These are phyloP conservation scores for Mycena kentingensis DNA, from an alignment of 768 basidiomycete species.

Conservation along the genomic window DNA sequence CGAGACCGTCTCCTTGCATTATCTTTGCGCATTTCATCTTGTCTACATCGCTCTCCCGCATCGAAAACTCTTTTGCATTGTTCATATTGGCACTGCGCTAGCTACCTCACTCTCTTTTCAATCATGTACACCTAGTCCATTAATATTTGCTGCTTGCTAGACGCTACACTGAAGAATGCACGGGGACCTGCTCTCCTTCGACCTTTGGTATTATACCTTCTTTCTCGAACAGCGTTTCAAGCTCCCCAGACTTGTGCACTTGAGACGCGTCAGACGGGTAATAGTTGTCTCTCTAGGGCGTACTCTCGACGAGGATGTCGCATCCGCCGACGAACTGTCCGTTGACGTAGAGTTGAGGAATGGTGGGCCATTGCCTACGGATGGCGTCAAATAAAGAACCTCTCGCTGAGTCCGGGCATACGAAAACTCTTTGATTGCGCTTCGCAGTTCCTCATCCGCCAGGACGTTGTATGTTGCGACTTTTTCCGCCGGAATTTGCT, in stretches of 20 bases:
- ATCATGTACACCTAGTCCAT: conserved; percentile 35
- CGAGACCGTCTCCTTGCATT: neutral
- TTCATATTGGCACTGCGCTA: conserved; percentile 27
- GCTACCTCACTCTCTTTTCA: conserved; percentile 28
- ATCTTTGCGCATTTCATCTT: conserved; percentile 3
- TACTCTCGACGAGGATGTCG: conserved; percentile 90
- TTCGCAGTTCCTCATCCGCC: conserved; percentile 80
- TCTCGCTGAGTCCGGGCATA: conserved; percentile 47
- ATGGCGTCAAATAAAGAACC: neutral
- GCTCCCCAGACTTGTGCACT: conserved; percentile 98
- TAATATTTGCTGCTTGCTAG: conserved; percentile 27
- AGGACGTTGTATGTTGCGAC: conserved; percentile 90
- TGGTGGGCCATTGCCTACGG: conserved; percentile 92
- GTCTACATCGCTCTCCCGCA: conserved; percentile 9
- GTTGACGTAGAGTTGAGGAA: conserved; percentile 92
- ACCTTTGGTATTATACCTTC: conserved; percentile 66
- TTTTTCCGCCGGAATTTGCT: conserved; percentile 79
- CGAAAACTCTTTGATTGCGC: conserved; percentile 95
- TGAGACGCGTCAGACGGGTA: conserved; percentile 1
- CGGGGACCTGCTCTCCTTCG: conserved; percentile 18
- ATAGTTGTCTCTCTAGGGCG: conserved; percentile 37
- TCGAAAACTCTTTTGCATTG: conserved; percentile 20
- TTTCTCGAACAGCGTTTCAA: conserved; percentile 78
- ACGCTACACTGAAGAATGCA: conserved; percentile 3
- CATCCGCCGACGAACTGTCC: conserved; percentile 98